Evolutionary conservation across 495 filamentous ascomycete species (phyloP).

Genomic region (Aspergillus ostianus): DNA sequence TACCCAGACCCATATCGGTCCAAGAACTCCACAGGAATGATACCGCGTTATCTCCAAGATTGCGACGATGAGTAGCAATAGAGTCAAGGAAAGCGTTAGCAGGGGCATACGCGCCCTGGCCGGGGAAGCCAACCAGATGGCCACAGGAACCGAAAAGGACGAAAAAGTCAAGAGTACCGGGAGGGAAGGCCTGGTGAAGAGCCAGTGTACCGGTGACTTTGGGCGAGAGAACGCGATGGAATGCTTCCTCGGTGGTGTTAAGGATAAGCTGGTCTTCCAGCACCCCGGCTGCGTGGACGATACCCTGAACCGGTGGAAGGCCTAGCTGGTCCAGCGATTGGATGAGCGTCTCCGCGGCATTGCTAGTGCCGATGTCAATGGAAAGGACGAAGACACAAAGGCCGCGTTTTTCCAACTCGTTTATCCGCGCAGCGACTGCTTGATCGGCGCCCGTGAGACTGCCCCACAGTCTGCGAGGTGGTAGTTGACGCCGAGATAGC

Average conservation of each 20-base stretch:
- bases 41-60: slow-evolving; percentile 36
- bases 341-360: slow-evolving; percentile 16
- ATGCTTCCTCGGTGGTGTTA: slow-evolving; percentile 31
- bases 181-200: slow-evolving; percentile 36
- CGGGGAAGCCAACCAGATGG: slow-evolving; percentile 34
- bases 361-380: slow-evolving; percentile 24
- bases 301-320: slow-evolving; percentile 38
- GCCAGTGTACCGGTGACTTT: slow-evolving; percentile 42
- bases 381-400: slow-evolving; percentile 26
- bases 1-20: slow-evolving; percentile 42
- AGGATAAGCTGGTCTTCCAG: slow-evolving; percentile 39
- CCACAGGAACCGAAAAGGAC: slow-evolving; percentile 39
- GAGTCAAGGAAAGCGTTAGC: slow-evolving; percentile 40
- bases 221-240: slow-evolving; percentile 34
- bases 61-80: slow-evolving; percentile 31
- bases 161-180: slow-evolving; percentile 34
- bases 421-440: slow-evolving; percentile 14
- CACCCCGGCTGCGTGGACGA: slow-evolving; percentile 49
- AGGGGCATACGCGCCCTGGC: slow-evolving; percentile 34
- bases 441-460: slow-evolving; percentile 2
- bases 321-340: slow-evolving; percentile 21
- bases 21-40: slow-evolving; percentile 46
- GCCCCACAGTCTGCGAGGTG: slow-evolving; percentile 27
- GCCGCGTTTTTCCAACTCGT: slow-evolving; percentile 27
- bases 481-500: slow-evolving; percentile 36